These are phyloP conservation scores for Smallanthus sonchifolius DNA, from an alignment of 129 eudicot genomes.

Conservation along the genomic window DNA sequence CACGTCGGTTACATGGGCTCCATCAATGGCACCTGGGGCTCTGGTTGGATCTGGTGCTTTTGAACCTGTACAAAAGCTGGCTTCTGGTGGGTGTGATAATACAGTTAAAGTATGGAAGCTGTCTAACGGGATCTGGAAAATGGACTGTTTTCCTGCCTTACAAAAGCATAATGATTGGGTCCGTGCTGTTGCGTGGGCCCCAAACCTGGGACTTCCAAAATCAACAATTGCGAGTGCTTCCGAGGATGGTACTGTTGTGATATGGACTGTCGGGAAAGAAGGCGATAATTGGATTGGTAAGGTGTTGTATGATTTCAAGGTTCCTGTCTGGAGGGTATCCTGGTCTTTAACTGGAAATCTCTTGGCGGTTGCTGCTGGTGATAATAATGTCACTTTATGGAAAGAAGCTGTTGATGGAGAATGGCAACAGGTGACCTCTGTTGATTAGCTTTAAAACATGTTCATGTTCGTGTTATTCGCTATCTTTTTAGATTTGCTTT, in stretches of 20 bases:
- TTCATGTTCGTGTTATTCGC: not conserved
- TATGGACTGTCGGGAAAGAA: constrained; percentile 59
- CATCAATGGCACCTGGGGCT: constrained; percentile 9
- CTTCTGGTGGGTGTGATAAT: constrained; percentile 71
- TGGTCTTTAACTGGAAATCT: constrained; percentile 66
- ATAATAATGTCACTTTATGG: constrained; percentile 57
- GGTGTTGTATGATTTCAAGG: constrained; percentile 48
- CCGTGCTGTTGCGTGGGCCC: constrained; percentile 76
- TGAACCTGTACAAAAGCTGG: constrained; percentile 53
- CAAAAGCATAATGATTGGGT: constrained; percentile 72
- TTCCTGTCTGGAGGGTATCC: constrained; percentile 70
- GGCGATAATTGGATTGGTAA: constrained; percentile 67
- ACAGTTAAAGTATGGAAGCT: constrained; percentile 68
- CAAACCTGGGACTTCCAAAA: constrained; percentile 67
- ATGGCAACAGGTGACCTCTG: constrained; percentile 67
- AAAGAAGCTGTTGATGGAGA: constrained; percentile 72
- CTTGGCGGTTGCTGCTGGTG: constrained; percentile 32
- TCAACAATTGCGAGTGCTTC: constrained; percentile 66
- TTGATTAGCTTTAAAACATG: constrained; percentile 23
- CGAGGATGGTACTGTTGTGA: constrained; percentile 57
- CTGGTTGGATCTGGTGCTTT: constrained; percentile 51
- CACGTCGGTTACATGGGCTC: constrained; percentile 17
- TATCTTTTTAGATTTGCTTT: not conserved
- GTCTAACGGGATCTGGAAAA: constrained; percentile 51
- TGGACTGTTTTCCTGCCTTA: constrained; percentile 40